These are phyloP conservation scores for Lachancea quebecensis DNA, from an alignment of 805 yeast genomes.

Conservation along the genomic window DNA sequence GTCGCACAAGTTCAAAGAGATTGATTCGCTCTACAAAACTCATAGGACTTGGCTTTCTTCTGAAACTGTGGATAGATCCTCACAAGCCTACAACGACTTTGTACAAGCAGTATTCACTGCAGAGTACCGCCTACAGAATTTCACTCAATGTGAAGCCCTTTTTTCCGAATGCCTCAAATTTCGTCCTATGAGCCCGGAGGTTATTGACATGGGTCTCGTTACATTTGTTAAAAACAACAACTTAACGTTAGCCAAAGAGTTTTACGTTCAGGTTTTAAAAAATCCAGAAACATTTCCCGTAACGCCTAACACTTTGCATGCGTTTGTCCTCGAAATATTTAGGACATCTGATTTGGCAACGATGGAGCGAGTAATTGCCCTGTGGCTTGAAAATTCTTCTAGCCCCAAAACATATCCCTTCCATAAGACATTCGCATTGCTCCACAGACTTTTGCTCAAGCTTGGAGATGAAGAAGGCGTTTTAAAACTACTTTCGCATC, in stretches of 20 bases:
- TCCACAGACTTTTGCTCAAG: conserved; percentile 19
- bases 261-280: conserved; percentile 24
- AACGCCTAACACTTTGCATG: conserved; percentile 13
- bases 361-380: conserved; percentile 17
- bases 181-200: conserved; percentile 15
- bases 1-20: conserved; percentile 12
- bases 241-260: conserved; percentile 26
- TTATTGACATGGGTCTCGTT: conserved; percentile 22
- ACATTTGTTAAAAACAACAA: conserved; percentile 25
- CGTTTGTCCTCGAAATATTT: conserved; percentile 16
- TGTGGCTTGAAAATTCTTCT: conserved; percentile 20
- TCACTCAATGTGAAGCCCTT: conserved; percentile 19
- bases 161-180: conserved; percentile 26
- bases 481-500: conserved; percentile 11
- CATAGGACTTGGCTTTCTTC: conserved; percentile 9
- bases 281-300: conserved; percentile 27
- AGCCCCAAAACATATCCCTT: conserved; percentile 8
- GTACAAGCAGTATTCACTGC: conserved; percentile 15
- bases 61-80: not conserved
- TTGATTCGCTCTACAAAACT: conserved; percentile 16
- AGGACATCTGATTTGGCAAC: conserved; percentile 15
- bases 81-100: conserved; percentile 6
- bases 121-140: conserved; percentile 19
- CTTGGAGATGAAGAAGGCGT: conserved; percentile 10
- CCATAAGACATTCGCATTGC: conserved; percentile 12